phyloP scores from a whole-genome alignment of 2,329 filamentous ascomycete genomes.

The Cladophialophora yegresii region DNA sequence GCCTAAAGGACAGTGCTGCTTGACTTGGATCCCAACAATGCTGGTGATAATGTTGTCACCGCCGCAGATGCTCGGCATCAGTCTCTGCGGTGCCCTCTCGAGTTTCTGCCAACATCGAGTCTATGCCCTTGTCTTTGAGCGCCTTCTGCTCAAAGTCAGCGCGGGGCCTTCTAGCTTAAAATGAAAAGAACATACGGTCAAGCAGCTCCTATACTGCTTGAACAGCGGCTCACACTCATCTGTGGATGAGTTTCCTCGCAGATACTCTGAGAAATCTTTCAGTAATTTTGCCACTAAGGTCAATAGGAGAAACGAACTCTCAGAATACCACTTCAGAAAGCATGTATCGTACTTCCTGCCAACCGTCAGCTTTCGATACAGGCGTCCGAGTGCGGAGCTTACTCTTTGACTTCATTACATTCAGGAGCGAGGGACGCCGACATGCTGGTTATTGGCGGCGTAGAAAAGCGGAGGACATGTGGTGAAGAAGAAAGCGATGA shows the following conservation, averaged over 20 bases:
- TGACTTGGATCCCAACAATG: neutral
- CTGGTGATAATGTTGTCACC: constrained; percentile 23
- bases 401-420: constrained; percentile 97
- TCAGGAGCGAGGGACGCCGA: constrained; percentile 92
- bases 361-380: constrained; percentile 7
- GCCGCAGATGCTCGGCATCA: constrained; percentile 67
- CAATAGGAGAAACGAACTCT: constrained; percentile 65
- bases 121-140: constrained; percentile 85
- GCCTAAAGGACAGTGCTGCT: neutral
- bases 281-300: constrained; percentile 28
- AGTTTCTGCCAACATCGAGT: constrained; percentile 88
- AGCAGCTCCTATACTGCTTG: constrained; percentile 81
- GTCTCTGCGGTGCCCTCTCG: constrained; percentile 87
- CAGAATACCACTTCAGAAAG: constrained; percentile 99
- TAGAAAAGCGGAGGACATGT: neutral
- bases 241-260: constrained; percentile 77
- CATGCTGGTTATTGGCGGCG: constrained; percentile 50
- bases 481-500: too few species aligned
- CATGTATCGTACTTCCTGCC: constrained; percentile 89
- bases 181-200: constrained; percentile 62
- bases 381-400: constrained; percentile 41
- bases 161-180: neutral
- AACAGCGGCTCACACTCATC: constrained; percentile 88
- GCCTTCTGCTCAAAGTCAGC: constrained; percentile 62
- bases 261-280: constrained; percentile 67